Percentiles rank a stretch among this genome's conserved stretches.
phyloP scores from a whole-genome alignment of 805 yeast genomes.

The Zygoascus biomembranicola region DNA sequence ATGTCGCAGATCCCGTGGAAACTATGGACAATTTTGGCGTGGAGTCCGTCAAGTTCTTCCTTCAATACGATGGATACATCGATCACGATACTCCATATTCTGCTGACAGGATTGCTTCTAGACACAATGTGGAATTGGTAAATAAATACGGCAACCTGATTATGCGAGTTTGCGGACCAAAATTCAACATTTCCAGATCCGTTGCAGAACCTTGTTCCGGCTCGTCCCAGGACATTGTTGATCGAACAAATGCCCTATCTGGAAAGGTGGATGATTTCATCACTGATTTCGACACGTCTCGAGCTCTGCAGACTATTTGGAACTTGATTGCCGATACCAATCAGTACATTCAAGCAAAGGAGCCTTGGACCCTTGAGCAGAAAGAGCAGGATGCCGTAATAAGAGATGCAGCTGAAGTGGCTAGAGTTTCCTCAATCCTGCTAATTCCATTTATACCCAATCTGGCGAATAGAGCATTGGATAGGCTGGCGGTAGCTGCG shows the following conservation, averaged over 20 bases:
- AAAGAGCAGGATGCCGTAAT: conserved; percentile 47
- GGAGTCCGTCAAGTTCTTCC: conserved; percentile 53
- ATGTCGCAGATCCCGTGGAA: conserved; percentile 86
- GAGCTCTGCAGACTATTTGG: conserved; percentile 56
- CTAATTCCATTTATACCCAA: conserved; percentile 69
- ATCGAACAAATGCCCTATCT: conserved; percentile 30
- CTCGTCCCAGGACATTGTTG: conserved; percentile 1
- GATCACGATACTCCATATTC: conserved; percentile 75
- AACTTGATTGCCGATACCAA: conserved; percentile 51
- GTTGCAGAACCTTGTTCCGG: background rate
- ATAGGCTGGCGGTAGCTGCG: conserved; percentile 48
- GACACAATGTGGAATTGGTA: conserved; percentile 45
- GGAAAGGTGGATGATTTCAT: conserved; percentile 37
- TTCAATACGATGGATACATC: conserved; percentile 67
- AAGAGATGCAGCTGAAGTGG: conserved; percentile 58
- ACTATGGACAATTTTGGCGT: conserved; percentile 56
- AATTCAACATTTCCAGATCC: conserved; percentile 51
- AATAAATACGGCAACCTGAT: conserved; percentile 79
- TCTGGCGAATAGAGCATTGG: conserved; percentile 47
- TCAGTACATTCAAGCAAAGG: conserved; percentile 52
- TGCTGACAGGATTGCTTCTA: conserved; percentile 43
- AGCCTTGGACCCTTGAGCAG: conserved; percentile 61
- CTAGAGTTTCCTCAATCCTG: conserved; percentile 58
- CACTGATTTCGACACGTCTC: conserved; percentile 42
- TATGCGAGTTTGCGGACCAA: conserved; percentile 62